Percentiles rank a stretch among this genome's conserved stretches.
phyloP scores from a whole-genome alignment of 2,329 filamentous ascomycete genomes.

The Paraphoma sp. region DNA sequence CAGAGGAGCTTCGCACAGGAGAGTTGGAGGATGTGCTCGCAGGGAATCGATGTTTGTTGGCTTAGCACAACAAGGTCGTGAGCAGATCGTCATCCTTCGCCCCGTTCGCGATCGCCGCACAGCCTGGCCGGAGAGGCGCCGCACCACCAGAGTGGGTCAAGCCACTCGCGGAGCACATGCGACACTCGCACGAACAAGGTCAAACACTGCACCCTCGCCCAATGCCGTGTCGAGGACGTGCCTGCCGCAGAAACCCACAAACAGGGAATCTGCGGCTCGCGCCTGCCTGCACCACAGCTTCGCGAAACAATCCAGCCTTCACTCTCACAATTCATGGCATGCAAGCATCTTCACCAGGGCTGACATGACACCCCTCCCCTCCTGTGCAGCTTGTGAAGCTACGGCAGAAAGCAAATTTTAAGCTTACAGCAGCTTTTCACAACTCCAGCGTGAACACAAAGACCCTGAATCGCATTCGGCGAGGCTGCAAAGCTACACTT shows the following conservation, averaged over 20 bases:
- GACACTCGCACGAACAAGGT: slow-evolving; percentile 10
- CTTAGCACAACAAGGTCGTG: neutral
- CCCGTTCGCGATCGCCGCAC: neutral
- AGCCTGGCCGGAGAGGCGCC: neutral
- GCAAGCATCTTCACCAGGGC: too few species aligned
- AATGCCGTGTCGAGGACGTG: neutral
- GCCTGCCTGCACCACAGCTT: neutral
- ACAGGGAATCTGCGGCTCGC: neutral
- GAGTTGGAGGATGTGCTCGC: neutral
- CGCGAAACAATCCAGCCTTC: too few species aligned
- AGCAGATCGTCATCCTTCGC: slow-evolving; percentile 5
- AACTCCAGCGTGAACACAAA: neutral
- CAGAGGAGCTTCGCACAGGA: neutral
- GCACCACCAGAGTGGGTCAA: neutral
- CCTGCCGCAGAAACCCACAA: neutral
- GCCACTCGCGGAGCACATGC: neutral
- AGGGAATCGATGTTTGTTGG: slow-evolving; percentile 3
- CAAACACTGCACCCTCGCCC: slow-evolving; percentile 10
- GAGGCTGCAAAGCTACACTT: neutral
- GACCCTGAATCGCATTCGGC: neutral
- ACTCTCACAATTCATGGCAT: too few species aligned
- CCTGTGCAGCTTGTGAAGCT: neutral
- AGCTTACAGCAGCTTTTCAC: neutral
- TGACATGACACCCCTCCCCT: too few species aligned
- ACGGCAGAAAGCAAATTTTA: neutral